Base-by-base conservation (phyloP, 495 filamentous ascomycete genomes). In the Endocarpon pusillum region DNA sequence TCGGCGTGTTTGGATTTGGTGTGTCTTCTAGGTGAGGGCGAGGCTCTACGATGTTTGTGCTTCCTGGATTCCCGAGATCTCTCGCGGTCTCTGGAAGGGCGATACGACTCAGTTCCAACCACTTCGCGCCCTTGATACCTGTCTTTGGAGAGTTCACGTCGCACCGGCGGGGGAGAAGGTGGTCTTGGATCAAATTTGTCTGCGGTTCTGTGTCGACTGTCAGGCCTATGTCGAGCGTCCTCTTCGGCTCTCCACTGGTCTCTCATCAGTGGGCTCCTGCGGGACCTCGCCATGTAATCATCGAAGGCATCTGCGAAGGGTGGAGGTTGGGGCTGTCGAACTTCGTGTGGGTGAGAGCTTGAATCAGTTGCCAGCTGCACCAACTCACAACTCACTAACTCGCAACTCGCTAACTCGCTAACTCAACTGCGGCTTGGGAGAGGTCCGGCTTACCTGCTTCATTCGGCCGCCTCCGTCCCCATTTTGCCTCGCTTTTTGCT, bases 211-310 rank as follows among this genome's bases (percentile, higher is more conserved):
- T 54, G 45, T 41, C 45, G 45, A 35, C 57, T 58, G 35, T 32
- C 35, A 31, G 20, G 19, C 20, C 47, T 46, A 15, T 41, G 24
- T 42, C 53, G 51, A 36, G 47, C 36, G 36, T 68, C 55, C 39
- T 49, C 48, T 43, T 59, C 49, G 44, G 44, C 52, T 64, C 66
- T 54, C 64, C 61, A 59, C 70, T 69, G 36, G 61, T 70, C 54
- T 71, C 67, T 53, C 57, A 69, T 53, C 51, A 57, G 52, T 52
- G 63, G 62, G 59, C 63, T 69, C 63, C 56, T 58, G 58, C 55
- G 62, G 49, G 65, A 64, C 55, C 58, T 61, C 64, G 65, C 65
- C 65, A 69, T 69, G 56, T 57, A 52, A 47, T 46, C 45, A 45
- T 45, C 49, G 42, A 33, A 45, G 34, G 40, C 47, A 51, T 51